These are phyloP conservation scores for Leucoagaricus sp. DNA, from an alignment of 1,284 basidiomycete species.

Conservation along the genomic window DNA sequence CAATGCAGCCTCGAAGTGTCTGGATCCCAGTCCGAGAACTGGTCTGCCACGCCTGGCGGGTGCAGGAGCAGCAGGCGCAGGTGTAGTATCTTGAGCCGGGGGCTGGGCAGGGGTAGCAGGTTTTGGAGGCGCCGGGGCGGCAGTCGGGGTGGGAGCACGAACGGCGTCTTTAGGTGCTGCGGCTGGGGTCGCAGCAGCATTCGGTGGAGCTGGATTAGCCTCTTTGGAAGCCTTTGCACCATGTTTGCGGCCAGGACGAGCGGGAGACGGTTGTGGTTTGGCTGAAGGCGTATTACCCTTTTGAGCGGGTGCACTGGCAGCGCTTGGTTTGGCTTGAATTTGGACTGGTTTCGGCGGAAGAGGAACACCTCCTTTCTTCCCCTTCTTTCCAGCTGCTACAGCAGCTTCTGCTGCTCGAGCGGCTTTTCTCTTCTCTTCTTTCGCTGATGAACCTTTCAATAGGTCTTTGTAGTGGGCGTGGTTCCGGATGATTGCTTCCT, in stretches of 20 bases:
- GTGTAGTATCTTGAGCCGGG: neutral
- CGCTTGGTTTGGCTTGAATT: slow-evolving; percentile 14
- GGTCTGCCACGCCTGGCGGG: slow-evolving; percentile 22
- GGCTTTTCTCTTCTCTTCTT: slow-evolving; percentile 58
- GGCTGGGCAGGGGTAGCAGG: neutral
- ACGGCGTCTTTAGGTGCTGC: neutral
- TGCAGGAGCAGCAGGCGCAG: slow-evolving; percentile 17
- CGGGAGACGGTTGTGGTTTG: slow-evolving; percentile 9
- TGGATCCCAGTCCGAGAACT: slow-evolving; percentile 28
- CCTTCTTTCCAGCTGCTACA: slow-evolving; percentile 21
- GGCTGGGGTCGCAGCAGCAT: slow-evolving; percentile 5
- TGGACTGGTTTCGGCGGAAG: slow-evolving; percentile 19
- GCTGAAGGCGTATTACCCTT: neutral
- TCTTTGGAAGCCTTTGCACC: slow-evolving; percentile 9
- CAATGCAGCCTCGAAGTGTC: slow-evolving; percentile 33
- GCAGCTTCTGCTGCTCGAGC: slow-evolving; percentile 19
- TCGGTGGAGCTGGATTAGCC: slow-evolving; percentile 10
- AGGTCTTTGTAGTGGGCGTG: slow-evolving; percentile 68
- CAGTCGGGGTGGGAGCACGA: too few species aligned
- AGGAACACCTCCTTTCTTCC: slow-evolving; percentile 22
- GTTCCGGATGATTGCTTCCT: slow-evolving; percentile 66
- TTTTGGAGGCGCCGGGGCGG: neutral
- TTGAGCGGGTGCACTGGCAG: slow-evolving; percentile 2
- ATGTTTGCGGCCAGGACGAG: slow-evolving; percentile 10
- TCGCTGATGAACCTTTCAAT: slow-evolving; percentile 24